Percentiles rank a stretch among this genome's conserved stretches.
Evolutionary conservation across 1,284 basidiomycete species (phyloP).

Genomic region (Porodaedalea pini): DNA sequence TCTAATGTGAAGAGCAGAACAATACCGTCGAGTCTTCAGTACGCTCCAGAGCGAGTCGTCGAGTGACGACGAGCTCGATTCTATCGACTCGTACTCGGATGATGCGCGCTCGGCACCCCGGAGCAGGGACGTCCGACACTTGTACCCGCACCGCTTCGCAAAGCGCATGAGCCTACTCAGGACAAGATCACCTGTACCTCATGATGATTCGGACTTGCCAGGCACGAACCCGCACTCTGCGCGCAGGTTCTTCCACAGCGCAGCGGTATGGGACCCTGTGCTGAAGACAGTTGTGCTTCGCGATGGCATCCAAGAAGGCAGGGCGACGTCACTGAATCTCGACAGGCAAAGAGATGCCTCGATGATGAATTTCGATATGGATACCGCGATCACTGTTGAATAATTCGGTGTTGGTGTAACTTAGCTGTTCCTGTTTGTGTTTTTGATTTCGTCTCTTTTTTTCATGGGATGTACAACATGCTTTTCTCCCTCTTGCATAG

Average conservation of each 20-base stretch:
- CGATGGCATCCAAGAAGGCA: constrained; percentile 5
- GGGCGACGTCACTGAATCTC: neutral
- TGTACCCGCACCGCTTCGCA: constrained; percentile 31
- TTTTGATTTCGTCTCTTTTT: neutral
- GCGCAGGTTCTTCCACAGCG: constrained; percentile 58
- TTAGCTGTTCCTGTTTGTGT: neutral
- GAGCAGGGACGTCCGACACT: constrained; percentile 30
- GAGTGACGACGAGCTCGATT: constrained; percentile 32
- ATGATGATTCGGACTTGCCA: neutral
- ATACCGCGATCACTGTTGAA: neutral
- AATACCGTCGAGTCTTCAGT: constrained; percentile 59
- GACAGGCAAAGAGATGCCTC: neutral
- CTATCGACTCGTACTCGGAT: constrained; percentile 47
- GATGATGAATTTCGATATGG: neutral
- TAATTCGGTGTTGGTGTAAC: neutral
- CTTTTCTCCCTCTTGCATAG: too few species aligned
- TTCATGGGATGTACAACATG: neutral
- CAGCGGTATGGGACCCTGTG: constrained; percentile 37
- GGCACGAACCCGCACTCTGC: constrained; percentile 25
- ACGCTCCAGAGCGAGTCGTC: constrained; percentile 50
- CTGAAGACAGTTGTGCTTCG: constrained; percentile 18
- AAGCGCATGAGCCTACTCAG: constrained; percentile 67
- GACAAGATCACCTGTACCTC: constrained; percentile 31
- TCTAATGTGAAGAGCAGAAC: constrained; percentile 40
- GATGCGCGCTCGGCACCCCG: constrained; percentile 39